Conservation (phyloP, 345 rosid genomes). For the Moringa oleifera region DNA sequence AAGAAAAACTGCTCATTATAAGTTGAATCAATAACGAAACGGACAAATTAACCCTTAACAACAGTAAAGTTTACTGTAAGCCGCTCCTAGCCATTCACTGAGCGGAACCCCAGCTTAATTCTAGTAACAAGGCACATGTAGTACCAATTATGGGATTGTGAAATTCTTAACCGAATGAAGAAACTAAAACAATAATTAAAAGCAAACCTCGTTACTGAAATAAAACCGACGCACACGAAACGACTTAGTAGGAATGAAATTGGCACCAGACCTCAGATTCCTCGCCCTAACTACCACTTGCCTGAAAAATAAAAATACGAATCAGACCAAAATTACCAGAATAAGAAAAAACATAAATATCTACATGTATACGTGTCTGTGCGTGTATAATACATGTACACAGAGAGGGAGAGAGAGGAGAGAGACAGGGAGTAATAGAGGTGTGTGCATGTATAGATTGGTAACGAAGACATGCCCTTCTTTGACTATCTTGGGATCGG, state of each 20-base stretch:
- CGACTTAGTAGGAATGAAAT: constrained; percentile 78
- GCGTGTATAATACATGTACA: too few relatives aligned
- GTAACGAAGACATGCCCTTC: constrained; percentile 55
- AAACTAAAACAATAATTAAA: constrained; percentile 1
- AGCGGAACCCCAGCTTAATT: too few relatives aligned
- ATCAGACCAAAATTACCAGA: background rate
- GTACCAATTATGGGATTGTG: too few relatives aligned
- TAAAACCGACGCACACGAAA: constrained; percentile 82
- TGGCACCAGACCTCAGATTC: constrained; percentile 77
- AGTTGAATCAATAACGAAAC: background rate
- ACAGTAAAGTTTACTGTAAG: too few relatives aligned
- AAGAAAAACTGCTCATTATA: background rate
- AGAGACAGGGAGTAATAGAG: too few relatives aligned
- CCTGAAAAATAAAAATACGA: constrained; percentile 28
- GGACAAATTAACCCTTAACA: background rate
- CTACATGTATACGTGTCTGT: too few relatives aligned
- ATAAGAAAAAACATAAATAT: background rate
- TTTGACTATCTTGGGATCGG: constrained; percentile 73
- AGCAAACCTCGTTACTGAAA: constrained; percentile 77
- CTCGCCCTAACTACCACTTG: constrained; percentile 87
- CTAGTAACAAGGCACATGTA: too few relatives aligned
- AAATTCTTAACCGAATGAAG: background rate
- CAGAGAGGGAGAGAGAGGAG: too few relatives aligned
- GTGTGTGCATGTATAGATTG: background rate
- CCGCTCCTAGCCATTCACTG: too few relatives aligned